A percentile compares a stretch with the other conserved stretches of the same genome.
Evolutionary conservation across 495 filamentous ascomycete species (phyloP).

Genomic region (Evernia prunastri): DNA sequence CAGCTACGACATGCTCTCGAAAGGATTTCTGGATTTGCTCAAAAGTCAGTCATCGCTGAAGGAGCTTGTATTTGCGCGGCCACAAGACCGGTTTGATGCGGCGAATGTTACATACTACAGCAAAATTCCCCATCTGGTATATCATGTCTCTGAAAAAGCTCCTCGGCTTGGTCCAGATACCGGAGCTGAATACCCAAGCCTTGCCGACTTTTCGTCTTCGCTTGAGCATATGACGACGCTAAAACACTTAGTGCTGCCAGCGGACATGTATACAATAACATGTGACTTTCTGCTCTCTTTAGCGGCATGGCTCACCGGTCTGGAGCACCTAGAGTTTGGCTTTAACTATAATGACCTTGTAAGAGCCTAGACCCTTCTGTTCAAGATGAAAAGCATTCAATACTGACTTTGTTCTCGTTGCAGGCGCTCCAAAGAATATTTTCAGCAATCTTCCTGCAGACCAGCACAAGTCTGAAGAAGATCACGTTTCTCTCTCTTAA

Average conservation of each 20-base stretch:
- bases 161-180: slow-evolving; percentile 2
- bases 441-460: neutral
- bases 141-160: neutral
- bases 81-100: neutral
- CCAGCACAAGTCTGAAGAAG: neutral
- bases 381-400: neutral
- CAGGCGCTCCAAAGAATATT: neutral
- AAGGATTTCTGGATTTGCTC: neutral
- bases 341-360: neutral
- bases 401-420: neutral
- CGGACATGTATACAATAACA: neutral
- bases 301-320: neutral
- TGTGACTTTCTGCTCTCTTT: neutral
- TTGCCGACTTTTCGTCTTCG: neutral
- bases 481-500: neutral
- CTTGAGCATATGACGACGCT: neutral
- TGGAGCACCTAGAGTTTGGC: neutral
- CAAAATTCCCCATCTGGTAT: no score
- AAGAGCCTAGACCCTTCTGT: neutral
- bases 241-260: neutral
- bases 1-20: neutral
- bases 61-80: slow-evolving; percentile 4
- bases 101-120: neutral
- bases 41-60: neutral
- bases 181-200: neutral